phyloP scores from a whole-genome alignment of 345 rosid genomes.

The Salix viminalis region DNA sequence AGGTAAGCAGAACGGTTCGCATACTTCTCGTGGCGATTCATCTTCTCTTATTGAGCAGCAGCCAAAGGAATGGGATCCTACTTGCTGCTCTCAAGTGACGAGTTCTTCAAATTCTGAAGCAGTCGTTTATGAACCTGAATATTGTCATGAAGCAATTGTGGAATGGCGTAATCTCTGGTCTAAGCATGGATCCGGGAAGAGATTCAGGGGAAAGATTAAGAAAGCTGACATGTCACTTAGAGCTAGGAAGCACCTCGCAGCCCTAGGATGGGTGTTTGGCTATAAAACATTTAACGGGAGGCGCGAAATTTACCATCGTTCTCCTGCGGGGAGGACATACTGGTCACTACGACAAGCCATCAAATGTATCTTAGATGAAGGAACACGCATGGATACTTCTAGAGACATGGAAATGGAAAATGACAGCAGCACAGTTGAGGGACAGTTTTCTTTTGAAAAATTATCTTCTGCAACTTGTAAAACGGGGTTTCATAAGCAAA shows the following conservation, averaged over 20 bases:
- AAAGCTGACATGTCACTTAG: constrained; percentile 20
- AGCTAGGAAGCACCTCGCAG: constrained; percentile 46
- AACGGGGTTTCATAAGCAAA: constrained; percentile 3
- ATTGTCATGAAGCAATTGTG: constrained; percentile 45
- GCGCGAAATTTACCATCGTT: constrained; percentile 21
- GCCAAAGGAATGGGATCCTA: constrained; percentile 1
- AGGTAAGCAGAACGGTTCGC: constrained; percentile 12
- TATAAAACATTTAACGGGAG: constrained; percentile 3
- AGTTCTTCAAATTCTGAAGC: constrained; percentile 7
- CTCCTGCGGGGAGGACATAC: constrained; percentile 39
- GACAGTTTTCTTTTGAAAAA: constrained; percentile 8
- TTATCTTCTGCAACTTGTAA: not conserved
- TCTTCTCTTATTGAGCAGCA: constrained; percentile 4
- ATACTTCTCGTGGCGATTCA: constrained; percentile 8
- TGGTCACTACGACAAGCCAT: constrained; percentile 47
- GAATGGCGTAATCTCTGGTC: constrained; percentile 27
- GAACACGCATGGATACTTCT: constrained; percentile 3
- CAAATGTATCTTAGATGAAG: constrained; percentile 21
- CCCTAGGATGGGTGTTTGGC: constrained; percentile 45
- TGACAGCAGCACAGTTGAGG: constrained; percentile 6
- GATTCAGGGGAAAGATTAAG: not conserved
- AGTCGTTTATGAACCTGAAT: constrained; percentile 24
- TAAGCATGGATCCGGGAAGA: not conserved
- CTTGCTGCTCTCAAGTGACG: constrained; percentile 6
- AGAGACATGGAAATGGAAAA: constrained; percentile 6